These are phyloP conservation scores for Linnemannia zychae DNA, from an alignment of 192 early-diverging fungal species.

Conservation along the genomic window DNA sequence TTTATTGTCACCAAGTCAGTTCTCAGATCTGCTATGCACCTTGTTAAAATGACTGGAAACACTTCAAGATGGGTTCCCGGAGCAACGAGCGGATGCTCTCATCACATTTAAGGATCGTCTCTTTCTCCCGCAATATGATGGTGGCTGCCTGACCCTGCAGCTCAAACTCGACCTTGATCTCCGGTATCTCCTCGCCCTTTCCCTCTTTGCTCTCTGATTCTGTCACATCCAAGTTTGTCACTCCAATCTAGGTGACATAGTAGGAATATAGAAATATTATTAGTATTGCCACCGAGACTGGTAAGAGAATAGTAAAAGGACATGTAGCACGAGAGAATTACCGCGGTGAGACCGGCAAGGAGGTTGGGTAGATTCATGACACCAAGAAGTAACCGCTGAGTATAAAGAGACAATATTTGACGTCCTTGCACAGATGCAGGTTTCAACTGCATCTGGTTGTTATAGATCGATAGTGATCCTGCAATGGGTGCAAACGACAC, in stretches of 20 bases:
- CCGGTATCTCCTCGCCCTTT: constrained; percentile 2
- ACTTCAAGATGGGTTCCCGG: constrained; percentile 40
- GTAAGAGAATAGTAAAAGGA: background rate
- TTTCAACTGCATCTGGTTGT: constrained; percentile 54
- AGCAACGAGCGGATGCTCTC: constrained; percentile 32
- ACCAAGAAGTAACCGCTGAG: constrained; percentile 40
- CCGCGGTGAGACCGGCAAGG: constrained; percentile 28
- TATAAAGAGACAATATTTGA: constrained; percentile 38
- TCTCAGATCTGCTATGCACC: background rate
- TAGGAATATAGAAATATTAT: background rate
- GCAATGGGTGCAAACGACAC: constrained; percentile 42
- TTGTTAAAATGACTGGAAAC: constrained; percentile 39
- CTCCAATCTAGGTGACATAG: constrained; percentile 37
- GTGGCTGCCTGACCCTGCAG: constrained; percentile 23
- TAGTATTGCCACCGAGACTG: no score
- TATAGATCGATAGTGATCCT: constrained; percentile 52
- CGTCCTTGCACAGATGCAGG: constrained; percentile 41
- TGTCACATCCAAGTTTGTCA: constrained; percentile 20
- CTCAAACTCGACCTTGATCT: constrained; percentile 51
- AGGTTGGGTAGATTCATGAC: constrained; percentile 44
- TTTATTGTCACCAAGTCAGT: no score
- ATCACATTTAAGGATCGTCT: constrained; percentile 49
- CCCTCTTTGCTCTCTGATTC: constrained; percentile 14
- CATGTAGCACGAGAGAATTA: background rate
- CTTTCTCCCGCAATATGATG: constrained; percentile 33